Conservation (phyloP, 768 basidiomycete genomes). For the Neoboletus subvelutipes region DNA sequence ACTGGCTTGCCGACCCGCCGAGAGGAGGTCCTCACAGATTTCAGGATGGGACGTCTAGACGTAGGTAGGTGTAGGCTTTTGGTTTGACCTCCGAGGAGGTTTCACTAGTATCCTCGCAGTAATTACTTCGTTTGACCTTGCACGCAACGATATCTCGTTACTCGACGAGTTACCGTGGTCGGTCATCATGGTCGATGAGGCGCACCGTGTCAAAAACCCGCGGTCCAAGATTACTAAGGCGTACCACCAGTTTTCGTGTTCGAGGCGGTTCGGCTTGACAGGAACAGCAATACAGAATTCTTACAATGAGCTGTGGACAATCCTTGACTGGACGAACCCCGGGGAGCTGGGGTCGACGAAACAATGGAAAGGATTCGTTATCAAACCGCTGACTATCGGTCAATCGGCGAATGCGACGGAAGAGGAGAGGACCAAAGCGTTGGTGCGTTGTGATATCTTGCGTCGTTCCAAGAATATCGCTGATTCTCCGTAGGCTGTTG, state of each 20-base stretch:
- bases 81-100: not conserved
- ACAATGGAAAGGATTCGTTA: constrained; percentile 78
- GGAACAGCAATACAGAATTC: constrained; percentile 86
- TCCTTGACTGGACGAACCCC: constrained; percentile 91
- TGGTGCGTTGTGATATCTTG: constrained; percentile 35
- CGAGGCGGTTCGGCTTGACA: constrained; percentile 79
- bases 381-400: constrained; percentile 62
- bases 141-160: constrained; percentile 65
- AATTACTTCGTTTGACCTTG: constrained; percentile 76
- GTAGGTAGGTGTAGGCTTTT: constrained; percentile 53
- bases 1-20: constrained; percentile 53
- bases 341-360: constrained; percentile 65
- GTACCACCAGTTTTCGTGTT: constrained; percentile 67
- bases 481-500: constrained; percentile 46
- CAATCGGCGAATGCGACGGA: constrained; percentile 67
- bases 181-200: constrained; percentile 84
- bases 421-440: constrained; percentile 55
- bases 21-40: constrained; percentile 59
- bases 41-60: constrained; percentile 80
- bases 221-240: constrained; percentile 63
- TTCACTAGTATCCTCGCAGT: constrained; percentile 44
- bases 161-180: constrained; percentile 72
- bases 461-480: not conserved
- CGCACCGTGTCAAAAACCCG: constrained; percentile 85
- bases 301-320: constrained; percentile 88